Evolutionary conservation across 2,329 filamentous ascomycete species (phyloP), one percentile per base, ranked within the genome.

Genomic region (Talaromyces sp.): DNA sequence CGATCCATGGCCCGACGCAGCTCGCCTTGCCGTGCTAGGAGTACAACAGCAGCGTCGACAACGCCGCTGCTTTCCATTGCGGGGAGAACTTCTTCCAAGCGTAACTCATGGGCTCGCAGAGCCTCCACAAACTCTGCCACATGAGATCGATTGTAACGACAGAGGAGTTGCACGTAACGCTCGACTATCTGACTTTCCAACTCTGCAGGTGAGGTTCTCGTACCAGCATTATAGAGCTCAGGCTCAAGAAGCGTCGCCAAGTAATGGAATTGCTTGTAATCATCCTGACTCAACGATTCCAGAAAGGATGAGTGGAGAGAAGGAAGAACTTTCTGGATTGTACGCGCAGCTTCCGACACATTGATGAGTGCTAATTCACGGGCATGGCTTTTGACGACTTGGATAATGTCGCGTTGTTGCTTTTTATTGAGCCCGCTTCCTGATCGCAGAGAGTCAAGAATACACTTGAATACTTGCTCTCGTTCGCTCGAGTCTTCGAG

Each of bases 91-190:
- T 86, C 83, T 12, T 94, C 90, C 0, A 99, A 82, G 26, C 87
- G 84, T 29, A 99, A 77, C 70, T 97, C 88, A 11, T 88, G 87
- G 3, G 88, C 87, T 66, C 91, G 89, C 2, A 96, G 81, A 1
- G 85, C 72, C 41, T 88, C 87, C 29, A 97, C 85, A 72, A 94
- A 99, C 59, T 92, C 88, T 2, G 90, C 90, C 1, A 99, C 93
- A 67, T 92, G 91, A 0, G 83, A 77, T 3, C 91, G 85, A 62
- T 96, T 85, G 72, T 91, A 96, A 60, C 80, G 85, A 75, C 95
- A 99, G 87, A 97, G 92, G 26, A 99, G 83, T 67, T 89, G 89
- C 4, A 97, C 87, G 73, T 97, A 97, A 59, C 83, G 83, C 73
- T 97, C 94, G 6, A 89, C 79, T 65, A 97, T 86, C 35, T 83